Percentiles rank a stretch among this genome's conserved stretches.
Evolutionary conservation across 495 filamentous ascomycete species (phyloP).

Genomic region (Aspergillus sclerotiicarbonarius): DNA sequence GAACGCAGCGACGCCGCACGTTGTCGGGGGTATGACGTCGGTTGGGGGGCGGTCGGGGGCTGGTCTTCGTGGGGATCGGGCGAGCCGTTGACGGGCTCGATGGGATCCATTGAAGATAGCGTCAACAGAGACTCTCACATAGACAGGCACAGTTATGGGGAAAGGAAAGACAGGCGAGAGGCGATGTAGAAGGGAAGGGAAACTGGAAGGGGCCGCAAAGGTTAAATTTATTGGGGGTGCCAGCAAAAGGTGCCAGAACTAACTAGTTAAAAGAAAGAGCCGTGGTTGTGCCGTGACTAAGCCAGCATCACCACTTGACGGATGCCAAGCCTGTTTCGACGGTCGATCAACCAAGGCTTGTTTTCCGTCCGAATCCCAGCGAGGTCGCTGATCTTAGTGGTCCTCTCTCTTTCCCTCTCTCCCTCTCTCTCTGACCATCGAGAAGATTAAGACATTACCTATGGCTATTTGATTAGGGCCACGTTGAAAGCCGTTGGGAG

Average conservation of each 20-base stretch:
- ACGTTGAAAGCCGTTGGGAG: too few species aligned
- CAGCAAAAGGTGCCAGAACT: background rate
- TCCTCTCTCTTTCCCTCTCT: too few species aligned
- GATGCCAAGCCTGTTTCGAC: background rate
- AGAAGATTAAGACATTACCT: too few species aligned
- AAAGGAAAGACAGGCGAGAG: constrained; percentile 1
- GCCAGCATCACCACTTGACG: background rate
- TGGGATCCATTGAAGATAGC: constrained; percentile 39
- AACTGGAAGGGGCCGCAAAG: constrained; percentile 1
- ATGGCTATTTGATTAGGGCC: too few species aligned
- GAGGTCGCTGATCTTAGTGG: too few species aligned
- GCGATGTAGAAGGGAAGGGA: background rate
- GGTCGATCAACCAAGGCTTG: background rate
- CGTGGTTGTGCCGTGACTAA: background rate
- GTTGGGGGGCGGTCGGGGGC: constrained; percentile 7
- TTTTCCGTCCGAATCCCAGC: too few species aligned
- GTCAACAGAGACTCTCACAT: background rate
- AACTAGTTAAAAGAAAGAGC: background rate
- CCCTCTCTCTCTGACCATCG: too few species aligned
- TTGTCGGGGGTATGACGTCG: constrained; percentile 19
- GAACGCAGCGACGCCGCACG: constrained; percentile 24
- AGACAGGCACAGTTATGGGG: background rate
- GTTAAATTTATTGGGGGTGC: constrained; percentile 6
- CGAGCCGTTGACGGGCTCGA: constrained; percentile 34
- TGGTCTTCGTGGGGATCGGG: constrained; percentile 13